Evolutionary conservation across 768 basidiomycete genomes (phyloP).

Genomic region (Inosperma sp.): DNA sequence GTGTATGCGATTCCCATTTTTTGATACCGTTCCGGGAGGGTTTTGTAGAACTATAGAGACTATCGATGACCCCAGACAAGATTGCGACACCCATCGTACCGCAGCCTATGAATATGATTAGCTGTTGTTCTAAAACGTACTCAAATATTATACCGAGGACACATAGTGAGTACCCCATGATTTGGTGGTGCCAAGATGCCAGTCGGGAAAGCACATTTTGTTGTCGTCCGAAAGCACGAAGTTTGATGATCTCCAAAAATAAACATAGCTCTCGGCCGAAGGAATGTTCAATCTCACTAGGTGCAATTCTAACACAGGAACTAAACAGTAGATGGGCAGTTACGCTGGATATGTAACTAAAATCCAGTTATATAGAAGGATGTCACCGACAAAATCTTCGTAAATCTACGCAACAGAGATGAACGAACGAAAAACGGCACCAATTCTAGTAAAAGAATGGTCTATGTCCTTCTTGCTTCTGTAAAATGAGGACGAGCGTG

Average conservation of each 20-base stretch:
- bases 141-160: slow-evolving; percentile 56
- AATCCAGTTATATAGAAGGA: no score
- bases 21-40: slow-evolving; percentile 16
- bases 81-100: slow-evolving; percentile 98
- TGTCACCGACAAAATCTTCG: slow-evolving; percentile 28
- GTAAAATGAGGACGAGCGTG: slow-evolving; percentile 95
- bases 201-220: not conserved
- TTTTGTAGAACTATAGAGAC: slow-evolving; percentile 51
- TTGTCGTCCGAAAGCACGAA: no score
- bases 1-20: slow-evolving; percentile 40
- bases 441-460: slow-evolving; percentile 18
- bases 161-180: slow-evolving; percentile 91
- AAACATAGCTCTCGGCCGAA: no score
- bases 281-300: no score
- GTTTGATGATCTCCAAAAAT: no score
- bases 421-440: slow-evolving; percentile 26
- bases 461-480: slow-evolving; percentile 64
- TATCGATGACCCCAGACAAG: slow-evolving; percentile 85
- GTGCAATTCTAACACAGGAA: no score
- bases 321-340: no score
- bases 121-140: slow-evolving; percentile 7
- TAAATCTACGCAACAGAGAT: slow-evolving; percentile 10
- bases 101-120: slow-evolving; percentile 58
- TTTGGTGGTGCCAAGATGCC: not conserved
- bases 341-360: no score